Evolutionary conservation across 768 basidiomycete species (phyloP).

Genomic region (Lentinula guzmanii): DNA sequence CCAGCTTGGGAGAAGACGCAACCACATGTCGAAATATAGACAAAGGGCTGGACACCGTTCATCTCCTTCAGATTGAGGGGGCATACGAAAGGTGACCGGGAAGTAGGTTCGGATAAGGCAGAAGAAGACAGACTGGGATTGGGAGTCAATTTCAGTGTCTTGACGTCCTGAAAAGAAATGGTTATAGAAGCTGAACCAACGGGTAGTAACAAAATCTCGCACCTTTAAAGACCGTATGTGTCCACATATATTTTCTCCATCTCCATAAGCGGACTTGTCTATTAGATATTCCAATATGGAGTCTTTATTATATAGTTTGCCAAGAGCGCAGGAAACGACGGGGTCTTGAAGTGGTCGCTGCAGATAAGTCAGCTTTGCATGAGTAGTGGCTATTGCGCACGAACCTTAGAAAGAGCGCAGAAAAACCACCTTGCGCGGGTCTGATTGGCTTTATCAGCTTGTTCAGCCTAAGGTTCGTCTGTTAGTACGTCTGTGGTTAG

Average conservation of each 20-base stretch:
- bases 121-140: constrained; percentile 52
- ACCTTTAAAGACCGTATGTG: constrained; percentile 91
- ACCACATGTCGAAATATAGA: constrained; percentile 81
- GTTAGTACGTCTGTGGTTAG: not conserved
- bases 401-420: constrained; percentile 88
- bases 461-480: constrained; percentile 49
- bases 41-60: constrained; percentile 86
- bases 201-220: constrained; percentile 16
- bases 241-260: constrained; percentile 88
- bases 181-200: not conserved
- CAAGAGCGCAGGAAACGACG: constrained; percentile 85
- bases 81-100: constrained; percentile 75
- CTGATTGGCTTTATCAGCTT: constrained; percentile 89
- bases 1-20: constrained; percentile 89
- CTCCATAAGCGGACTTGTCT: constrained; percentile 79
- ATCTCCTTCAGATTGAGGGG: constrained; percentile 92
- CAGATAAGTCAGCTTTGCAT: not conserved
- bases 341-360: constrained; percentile 85
- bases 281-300: constrained; percentile 87
- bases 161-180: constrained; percentile 63
- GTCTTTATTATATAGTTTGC: constrained; percentile 96
- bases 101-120: constrained; percentile 33
- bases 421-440: constrained; percentile 85
- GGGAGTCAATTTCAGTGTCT: constrained; percentile 71
- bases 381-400: constrained; percentile 7